A percentile compares a stretch with the other conserved stretches of the same genome.
These are phyloP conservation scores for Chlorella sp. DNA, from an alignment of 139 green algal species.

Conservation along the genomic window DNA sequence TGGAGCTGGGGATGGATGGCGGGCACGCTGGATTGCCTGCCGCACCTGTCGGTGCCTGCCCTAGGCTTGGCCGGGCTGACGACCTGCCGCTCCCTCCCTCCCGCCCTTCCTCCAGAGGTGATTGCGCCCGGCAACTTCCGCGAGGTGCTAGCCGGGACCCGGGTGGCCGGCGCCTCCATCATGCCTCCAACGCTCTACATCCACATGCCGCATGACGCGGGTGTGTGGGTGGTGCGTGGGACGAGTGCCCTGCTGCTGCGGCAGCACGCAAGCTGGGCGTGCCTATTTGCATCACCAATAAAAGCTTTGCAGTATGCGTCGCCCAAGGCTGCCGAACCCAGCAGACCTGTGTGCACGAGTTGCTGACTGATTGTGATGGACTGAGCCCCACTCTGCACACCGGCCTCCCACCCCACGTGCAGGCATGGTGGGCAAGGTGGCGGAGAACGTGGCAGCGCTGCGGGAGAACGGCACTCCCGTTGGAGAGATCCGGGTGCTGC, in stretches of 20 bases:
- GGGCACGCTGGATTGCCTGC: no score
- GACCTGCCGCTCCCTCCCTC: background rate
- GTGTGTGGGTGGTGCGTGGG: no score
- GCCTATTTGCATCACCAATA: no score
- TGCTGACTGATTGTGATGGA: no score
- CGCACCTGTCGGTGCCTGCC: background rate
- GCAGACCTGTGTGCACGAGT: no score
- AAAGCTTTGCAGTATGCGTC: no score
- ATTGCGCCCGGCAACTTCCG: background rate
- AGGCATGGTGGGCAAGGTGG: conserved; percentile 23
- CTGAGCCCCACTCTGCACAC: no score
- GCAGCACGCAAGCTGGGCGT: no score
- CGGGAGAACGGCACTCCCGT: background rate
- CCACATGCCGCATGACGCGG: conserved; percentile 6
- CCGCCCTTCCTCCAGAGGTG: conserved; percentile 2
- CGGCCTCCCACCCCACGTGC: background rate
- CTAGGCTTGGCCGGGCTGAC: background rate
- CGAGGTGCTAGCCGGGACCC: background rate
- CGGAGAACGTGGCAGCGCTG: background rate
- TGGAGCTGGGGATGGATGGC: no score
- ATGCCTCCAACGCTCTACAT: conserved; percentile 15
- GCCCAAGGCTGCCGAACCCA: no score
- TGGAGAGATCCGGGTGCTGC: background rate
- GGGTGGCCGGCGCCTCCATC: background rate
- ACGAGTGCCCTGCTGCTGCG: no score